These are phyloP conservation scores for Potentilla sterilis DNA, from an alignment of 306 rosid genomes.

Conservation along the genomic window DNA sequence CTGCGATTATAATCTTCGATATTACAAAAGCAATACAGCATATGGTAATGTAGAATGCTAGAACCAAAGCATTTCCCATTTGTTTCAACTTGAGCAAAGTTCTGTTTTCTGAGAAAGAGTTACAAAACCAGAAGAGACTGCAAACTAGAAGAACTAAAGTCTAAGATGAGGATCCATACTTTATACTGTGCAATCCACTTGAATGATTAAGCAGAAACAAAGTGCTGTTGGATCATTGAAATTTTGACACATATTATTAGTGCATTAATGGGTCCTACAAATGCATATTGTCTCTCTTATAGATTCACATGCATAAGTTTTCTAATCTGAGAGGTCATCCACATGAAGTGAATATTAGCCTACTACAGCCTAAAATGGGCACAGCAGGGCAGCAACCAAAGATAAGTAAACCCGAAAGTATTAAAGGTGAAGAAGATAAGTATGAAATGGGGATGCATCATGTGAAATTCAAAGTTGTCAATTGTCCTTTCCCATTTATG, in stretches of 20 bases:
- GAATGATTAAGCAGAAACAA: background rate
- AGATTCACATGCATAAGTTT: background rate
- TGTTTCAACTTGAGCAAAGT: conserved; percentile 12
- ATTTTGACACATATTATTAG: background rate
- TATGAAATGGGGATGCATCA: conserved; percentile 7
- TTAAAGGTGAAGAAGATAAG: background rate
- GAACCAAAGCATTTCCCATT: conserved; percentile 50
- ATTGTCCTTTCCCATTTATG: conserved; percentile 14
- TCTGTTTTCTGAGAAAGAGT: background rate
- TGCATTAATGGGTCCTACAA: background rate
- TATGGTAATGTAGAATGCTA: conserved; percentile 63
- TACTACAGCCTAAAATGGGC: background rate
- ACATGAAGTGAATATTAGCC: background rate
- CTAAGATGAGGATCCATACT: conserved; percentile 6
- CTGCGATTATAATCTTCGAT: conserved; percentile 70
- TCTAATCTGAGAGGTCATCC: background rate
- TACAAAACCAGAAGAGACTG: background rate
- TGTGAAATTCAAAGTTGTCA: conserved; percentile 12
- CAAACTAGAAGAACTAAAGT: conserved; percentile 3
- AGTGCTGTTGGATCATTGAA: conserved; percentile 19
- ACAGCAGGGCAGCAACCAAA: background rate
- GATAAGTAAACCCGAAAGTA: background rate
- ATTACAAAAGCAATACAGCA: conserved; percentile 62
- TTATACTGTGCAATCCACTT: background rate
- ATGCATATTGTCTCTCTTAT: background rate